Percentiles rank a stretch among this genome's conserved stretches.
Conservation (phyloP, 805 yeast genomes). For the Kockiozyma suomiensis region DNA sequence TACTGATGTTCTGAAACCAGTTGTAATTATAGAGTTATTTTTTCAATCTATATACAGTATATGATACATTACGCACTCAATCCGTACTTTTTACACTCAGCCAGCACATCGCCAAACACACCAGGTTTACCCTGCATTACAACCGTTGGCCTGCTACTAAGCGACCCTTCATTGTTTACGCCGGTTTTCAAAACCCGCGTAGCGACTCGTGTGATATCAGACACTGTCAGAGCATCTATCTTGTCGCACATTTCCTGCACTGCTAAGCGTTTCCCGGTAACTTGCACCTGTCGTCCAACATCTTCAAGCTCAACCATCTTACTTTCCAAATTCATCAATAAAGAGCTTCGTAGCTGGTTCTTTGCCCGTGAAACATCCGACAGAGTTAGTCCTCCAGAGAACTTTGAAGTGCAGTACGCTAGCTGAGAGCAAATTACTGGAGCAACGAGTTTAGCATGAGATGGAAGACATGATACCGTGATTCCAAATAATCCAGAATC, state of each 20-base stretch:
- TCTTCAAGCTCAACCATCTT: constrained; percentile 94
- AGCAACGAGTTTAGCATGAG: constrained; percentile 80
- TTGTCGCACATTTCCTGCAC: constrained; percentile 78
- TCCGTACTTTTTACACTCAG: constrained; percentile 67
- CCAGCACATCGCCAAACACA: constrained; percentile 79
- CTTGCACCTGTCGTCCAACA: constrained; percentile 90
- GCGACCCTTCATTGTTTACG: constrained; percentile 50
- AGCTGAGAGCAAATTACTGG: constrained; percentile 75
- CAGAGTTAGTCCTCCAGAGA: constrained; percentile 54
- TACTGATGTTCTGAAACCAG: too few species aligned
- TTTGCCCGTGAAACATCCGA: constrained; percentile 86
- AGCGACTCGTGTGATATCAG: constrained; percentile 75
- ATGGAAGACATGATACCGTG: constrained; percentile 79
- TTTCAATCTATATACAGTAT: neutral
- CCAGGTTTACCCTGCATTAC: constrained; percentile 89
- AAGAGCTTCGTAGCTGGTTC: constrained; percentile 82
- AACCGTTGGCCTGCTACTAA: constrained; percentile 73
- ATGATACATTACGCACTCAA: constrained; percentile 50
- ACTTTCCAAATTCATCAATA: constrained; percentile 90
- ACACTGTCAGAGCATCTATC: constrained; percentile 67
- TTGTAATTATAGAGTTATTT: neutral
- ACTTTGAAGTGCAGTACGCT: constrained; percentile 38
- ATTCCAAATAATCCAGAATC: constrained; percentile 93
- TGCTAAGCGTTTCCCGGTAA: constrained; percentile 65
- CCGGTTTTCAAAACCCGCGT: constrained; percentile 71